Evolutionary conservation across 495 filamentous ascomycete genomes (phyloP), one percentile per base, ranked within the genome.

Genomic region (Talaromyces trachyspermus): DNA sequence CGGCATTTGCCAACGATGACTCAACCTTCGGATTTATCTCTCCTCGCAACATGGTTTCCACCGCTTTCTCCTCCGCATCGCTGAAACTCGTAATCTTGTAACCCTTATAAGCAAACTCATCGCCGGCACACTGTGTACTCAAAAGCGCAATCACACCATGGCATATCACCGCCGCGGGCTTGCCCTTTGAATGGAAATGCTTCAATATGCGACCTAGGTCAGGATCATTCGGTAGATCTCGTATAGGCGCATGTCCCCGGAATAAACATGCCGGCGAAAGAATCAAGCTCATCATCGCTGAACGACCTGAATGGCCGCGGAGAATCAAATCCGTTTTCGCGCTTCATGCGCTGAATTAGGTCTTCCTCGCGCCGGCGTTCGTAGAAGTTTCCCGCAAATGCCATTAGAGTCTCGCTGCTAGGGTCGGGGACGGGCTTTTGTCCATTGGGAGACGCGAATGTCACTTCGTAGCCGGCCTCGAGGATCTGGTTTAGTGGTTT

Each of bases 101-200:
- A 40, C 60, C 62, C n/a, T 55, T 38, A 36, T 60, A 73, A 10
- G 58, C 65, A 45, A 73, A 73, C 17, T 48, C 32, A 3, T 58
- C 57, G 0, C 59, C 60, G 0, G 53, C 55, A 3, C 43, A 26
- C 37, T 61, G 66, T 2, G 66, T 71, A 10, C 60, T 61, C 20
- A 72, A 42, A 15, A 72, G 42, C 7, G 66, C 67, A 49, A 66
- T 68, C 5, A 66, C 64, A 2, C 69, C 69, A 49, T 72, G 69
- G 19, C 69, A 72, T 18, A 72, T 69, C 9, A 55, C 65, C 7
- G 61, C 60, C 0, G 59, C 66, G 0, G 68, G 62, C 46, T 68
- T 68, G 5, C 55, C 54, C 45, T 62, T 49, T 7, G 42, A 22
- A 39, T 72, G 60, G 50, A 72, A 72, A 15, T 59, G 58, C 0